Base-by-base conservation (phyloP, 495 filamentous ascomycete species). In the Hypoxylon fuscum region DNA sequence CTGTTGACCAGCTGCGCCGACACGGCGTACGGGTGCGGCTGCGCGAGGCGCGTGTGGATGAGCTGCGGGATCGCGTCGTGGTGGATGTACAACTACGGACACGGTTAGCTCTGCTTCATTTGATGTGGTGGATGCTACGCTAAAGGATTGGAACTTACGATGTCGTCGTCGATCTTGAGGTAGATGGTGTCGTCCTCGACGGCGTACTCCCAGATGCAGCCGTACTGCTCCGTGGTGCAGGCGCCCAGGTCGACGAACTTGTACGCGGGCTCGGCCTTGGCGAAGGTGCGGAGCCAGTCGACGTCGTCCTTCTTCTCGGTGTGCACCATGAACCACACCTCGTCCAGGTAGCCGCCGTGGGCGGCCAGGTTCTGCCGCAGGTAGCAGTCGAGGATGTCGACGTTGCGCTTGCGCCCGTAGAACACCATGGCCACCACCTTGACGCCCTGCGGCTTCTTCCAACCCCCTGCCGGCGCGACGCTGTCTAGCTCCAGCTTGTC, bases 1-100 rank as follows among this genome's bases (percentile, higher is more conserved):
- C 69, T 72, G 54, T 81, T 81, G 40, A 81, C 68, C 31, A 81
- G 74, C 48, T 83, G 81, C 8, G 78, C 80, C 0, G 79, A 79
- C 1, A 83, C 72, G 29, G 78, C 71, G 27, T 72, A 59, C 1
- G 72, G 68, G 29, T 72, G 68, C 3, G 76, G 77, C 35, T 81
- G 66, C n/a, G 77, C 72, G 12, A 80, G 45, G 44, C 74, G 75
- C 6, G 78, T 80, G 38, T 79, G 78, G 34, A 82, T 72, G 3
- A 83, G 70, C 1, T 73, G 72, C 2, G 79, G 71, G 46, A 83
- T 81, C 37, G 78, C 71, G 44, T 76, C 67, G 34, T 80, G 78
- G 55, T 82, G 78, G 14, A 83, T 38, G 49, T 72, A 83, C 6
- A 80, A 10, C 40, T 55, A 12, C 8, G 9, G 15, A 7, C 3